Conservation (phyloP, 2,329 filamentous ascomycete species). For the Thielaviopsis ethacetica region DNA sequence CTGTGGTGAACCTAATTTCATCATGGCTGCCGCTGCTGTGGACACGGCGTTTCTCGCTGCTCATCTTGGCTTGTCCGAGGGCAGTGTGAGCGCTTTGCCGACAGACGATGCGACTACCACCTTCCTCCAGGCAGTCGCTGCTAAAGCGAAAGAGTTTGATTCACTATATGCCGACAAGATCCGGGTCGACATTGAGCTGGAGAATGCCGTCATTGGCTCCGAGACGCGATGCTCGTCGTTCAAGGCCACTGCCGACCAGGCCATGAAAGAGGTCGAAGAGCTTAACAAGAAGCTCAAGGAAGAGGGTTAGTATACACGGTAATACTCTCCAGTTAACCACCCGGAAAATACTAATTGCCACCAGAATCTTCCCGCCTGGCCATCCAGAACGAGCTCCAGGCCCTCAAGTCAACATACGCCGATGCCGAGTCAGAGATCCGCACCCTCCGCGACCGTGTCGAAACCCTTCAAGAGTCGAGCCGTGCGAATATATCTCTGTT, state of each 20-base stretch:
- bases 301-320: conserved; percentile 44
- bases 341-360: background rate
- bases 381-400: conserved; percentile 67
- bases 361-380: conserved; percentile 60
- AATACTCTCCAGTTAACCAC: too few relatives aligned
- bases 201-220: conserved; percentile 69
- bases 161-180: conserved; percentile 75
- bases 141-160: conserved; percentile 71
- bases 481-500: conserved; percentile 78
- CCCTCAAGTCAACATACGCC: conserved; percentile 57
- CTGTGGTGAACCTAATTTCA: conserved; percentile 11
- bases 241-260: conserved; percentile 68
- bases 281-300: conserved; percentile 65
- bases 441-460: conserved; percentile 64
- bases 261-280: conserved; percentile 67
- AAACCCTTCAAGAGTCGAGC: conserved; percentile 78
- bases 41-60: conserved; percentile 59
- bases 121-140: conserved; percentile 57
- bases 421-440: conserved; percentile 61
- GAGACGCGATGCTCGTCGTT: conserved; percentile 71
- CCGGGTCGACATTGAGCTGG: conserved; percentile 78
- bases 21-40: conserved; percentile 31
- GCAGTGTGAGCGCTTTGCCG: conserved; percentile 41
- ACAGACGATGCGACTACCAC: conserved; percentile 59
- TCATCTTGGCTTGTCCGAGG: conserved; percentile 52